Base-by-base conservation (phyloP, 768 basidiomycete genomes). In the Antrodiella citrinella region DNA sequence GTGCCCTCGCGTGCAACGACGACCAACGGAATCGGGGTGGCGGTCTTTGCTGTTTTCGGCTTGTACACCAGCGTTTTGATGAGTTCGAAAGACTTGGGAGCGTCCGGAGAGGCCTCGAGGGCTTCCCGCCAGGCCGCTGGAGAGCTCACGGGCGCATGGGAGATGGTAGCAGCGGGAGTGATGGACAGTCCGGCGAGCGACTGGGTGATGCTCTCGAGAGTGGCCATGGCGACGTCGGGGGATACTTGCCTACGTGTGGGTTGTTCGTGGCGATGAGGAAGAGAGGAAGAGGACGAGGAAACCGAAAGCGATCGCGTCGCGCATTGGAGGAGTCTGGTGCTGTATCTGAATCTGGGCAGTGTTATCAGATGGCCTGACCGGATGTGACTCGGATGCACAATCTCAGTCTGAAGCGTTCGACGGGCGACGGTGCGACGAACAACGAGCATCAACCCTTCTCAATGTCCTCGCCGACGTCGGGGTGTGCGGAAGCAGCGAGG, bases 21-120 rank as follows among this genome's bases (percentile, higher is more conserved):
- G 56, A 97, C 76, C 51, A 97, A 82, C 5, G 92, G 93, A 47
- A 91, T 76, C 1, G 91, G 82, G 24, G 77, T 80, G 4, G 87
- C 89, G 0, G 80, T 77, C 66, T 96, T 96, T n/a, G 92, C 86
- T 2, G 92, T 91, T 69, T 94, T 94, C 25, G 93, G 93, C 65
- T 97, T 97, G 83, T 91, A 95, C 50, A 95, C 84, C 57, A 94
- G 83, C 44, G 86, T 88, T 67, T 92, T 93, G 64, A 87, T 76
- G 58, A 90, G 74, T 64, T 87, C 80, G 61, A 84, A 88, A 13
- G 72, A 71, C 44, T 68, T 69, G 1, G 84, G 82, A 20, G 75
- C 69, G 11, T 74, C 68, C 35, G 74, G 57, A 46, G 68, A 65
- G 4, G 76, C 72, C 53, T 75, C 71, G 58, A 96, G 68, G 41